These are phyloP conservation scores for Cercospora berteroae DNA, from an alignment of 2,329 filamentous ascomycete species.

Conservation along the genomic window DNA sequence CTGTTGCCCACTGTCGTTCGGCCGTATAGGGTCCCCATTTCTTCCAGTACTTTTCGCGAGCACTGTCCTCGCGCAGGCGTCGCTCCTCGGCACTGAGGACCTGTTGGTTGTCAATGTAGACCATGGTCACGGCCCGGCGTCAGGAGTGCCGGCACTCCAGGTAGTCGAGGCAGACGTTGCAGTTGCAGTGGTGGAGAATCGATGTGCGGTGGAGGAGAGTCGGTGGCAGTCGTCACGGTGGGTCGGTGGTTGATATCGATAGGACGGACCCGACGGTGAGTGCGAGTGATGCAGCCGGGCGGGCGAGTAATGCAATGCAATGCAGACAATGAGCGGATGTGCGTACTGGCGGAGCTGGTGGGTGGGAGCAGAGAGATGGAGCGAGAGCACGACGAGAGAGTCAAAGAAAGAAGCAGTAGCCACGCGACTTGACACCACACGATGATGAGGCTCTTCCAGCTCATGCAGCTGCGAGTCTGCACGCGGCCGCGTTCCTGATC, in stretches of 20 bases:
- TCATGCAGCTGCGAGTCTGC: not conserved
- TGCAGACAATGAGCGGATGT: not conserved
- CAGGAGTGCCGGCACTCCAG: slow-evolving; percentile 12
- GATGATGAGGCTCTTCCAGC: not conserved
- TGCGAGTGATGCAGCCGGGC: not conserved
- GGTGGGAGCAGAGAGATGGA: not conserved
- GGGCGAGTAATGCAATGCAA: not conserved
- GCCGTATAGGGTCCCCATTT: slow-evolving; percentile 94
- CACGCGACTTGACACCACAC: not conserved
- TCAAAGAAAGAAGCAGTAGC: not conserved
- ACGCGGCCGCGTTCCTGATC: not conserved
- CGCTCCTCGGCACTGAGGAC: slow-evolving; percentile 88
- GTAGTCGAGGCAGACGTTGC: not conserved
- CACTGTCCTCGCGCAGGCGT: slow-evolving; percentile 79
- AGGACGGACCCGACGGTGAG: not conserved
- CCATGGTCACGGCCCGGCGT: slow-evolving; percentile 58
- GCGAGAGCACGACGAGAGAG: not conserved
- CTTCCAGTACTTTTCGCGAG: slow-evolving; percentile 92
- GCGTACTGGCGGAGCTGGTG: not conserved
- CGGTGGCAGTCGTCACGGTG: not conserved
- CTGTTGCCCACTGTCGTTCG: slow-evolving; percentile 93
- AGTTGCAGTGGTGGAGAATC: slow-evolving; percentile 2
- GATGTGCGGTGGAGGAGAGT: not conserved
- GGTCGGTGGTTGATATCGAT: not conserved
- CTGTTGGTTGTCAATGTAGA: slow-evolving; percentile 82